Base-by-base conservation (phyloP, 2,329 filamentous ascomycete genomes). In the Talaromyces atroroseus region DNA sequence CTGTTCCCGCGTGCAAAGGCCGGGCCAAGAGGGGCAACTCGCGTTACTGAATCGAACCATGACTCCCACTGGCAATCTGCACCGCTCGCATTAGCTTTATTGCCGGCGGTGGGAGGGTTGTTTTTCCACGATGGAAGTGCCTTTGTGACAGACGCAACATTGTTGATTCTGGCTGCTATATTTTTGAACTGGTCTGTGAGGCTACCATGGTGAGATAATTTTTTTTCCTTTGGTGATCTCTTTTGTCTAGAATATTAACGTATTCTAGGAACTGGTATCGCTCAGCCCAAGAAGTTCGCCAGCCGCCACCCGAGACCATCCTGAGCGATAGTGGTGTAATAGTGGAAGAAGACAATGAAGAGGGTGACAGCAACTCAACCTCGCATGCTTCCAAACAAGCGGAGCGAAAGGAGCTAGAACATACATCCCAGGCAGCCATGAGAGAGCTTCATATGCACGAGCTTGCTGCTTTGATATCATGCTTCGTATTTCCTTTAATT, bases 151-250 rank as follows among this genome's bases (percentile, higher is more conserved):
- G 92, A 97, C 71, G 74, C 95, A 26, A 87, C 94, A 64, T 78
- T 97, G 34, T 75, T 97, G 32, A 84, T 82, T 2, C 73, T 97
- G 59, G 89, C 89, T 2, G 89, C 87, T 4, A 81, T 96, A 46
- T 95, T 96, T 66, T 77, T 97, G 60, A 92, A 96, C 69, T 96
- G 91, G 90, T 92, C 89, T 49, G 87, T 96, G 45, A 87, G 90
- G 56, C 79, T 94, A 62, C 92, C 92, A 64, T 97, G 92, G 92
- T 92, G 76, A 68, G 81, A 63, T 14, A 5, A 18, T 32, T 10
- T 24, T 6, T 5, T 24, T 3, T 5, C 3, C 16, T 26, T 14
- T n/a, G n/a, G n/a, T n/a, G 1, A 23, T 16, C 6, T 38, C 5
- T 38, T 47, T 14, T 20, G 4, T 14, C 24, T 24, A 3, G 16